Conservation (phyloP, 331 rosid species). For the Quercus phellos region DNA sequence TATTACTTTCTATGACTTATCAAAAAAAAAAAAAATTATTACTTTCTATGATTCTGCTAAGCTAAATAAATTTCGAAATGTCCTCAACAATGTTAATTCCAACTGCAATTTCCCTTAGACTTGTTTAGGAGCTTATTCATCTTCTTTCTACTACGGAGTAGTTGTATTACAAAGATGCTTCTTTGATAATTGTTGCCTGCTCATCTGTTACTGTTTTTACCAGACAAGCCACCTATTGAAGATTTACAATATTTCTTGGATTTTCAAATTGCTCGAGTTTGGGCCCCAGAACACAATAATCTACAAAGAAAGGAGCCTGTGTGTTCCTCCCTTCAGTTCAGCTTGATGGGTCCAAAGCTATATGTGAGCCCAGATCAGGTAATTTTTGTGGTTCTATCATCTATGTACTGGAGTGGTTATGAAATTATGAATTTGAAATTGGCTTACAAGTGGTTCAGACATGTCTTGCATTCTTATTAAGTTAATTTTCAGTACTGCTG, state of each 20-base stretch:
- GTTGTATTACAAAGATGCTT: background rate
- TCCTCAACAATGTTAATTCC: background rate
- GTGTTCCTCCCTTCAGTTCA: conserved; percentile 81
- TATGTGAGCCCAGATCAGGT: conserved; percentile 96
- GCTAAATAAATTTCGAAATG: background rate
- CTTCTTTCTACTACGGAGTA: background rate
- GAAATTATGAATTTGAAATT: conserved; percentile 13
- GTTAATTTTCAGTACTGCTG: background rate
- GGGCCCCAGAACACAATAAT: conserved; percentile 92
- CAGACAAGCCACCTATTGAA: conserved; percentile 96
- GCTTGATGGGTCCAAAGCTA: conserved; percentile 98
- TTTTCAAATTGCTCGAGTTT: conserved; percentile 78
- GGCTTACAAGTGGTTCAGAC: conserved; percentile 2
- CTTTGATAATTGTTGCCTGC: background rate
- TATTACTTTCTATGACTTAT: background rate
- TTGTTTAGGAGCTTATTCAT: background rate
- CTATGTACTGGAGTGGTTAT: conserved; percentile 10
- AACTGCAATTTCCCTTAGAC: background rate
- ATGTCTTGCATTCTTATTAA: background rate
- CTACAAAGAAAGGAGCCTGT: conserved; percentile 93
- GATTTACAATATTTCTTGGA: conserved; percentile 95
- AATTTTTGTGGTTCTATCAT: conserved; percentile 16
- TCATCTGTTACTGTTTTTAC: conserved; percentile 17
- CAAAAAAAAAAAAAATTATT: background rate
- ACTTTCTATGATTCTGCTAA: background rate